These are phyloP conservation scores for Aspergillus sp. DNA, from an alignment of 2,329 filamentous ascomycete species.

Conservation along the genomic window DNA sequence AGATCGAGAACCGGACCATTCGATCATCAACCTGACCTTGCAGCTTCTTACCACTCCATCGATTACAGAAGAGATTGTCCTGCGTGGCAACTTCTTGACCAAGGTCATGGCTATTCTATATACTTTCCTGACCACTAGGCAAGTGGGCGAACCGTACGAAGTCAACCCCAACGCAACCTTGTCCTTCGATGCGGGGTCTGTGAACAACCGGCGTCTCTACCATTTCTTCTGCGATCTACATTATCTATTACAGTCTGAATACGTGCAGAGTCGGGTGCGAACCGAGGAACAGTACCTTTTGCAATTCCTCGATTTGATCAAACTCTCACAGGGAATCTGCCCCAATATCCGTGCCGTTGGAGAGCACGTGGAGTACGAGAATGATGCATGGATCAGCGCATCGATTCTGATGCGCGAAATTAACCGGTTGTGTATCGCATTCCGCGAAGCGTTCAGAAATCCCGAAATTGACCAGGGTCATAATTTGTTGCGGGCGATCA, in stretches of 20 bases:
- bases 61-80: conserved; percentile 92
- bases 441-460: conserved; percentile 81
- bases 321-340: conserved; percentile 94
- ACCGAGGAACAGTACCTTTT: conserved; percentile 82
- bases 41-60: conserved; percentile 97
- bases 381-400: conserved; percentile 95
- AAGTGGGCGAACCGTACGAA: conserved; percentile 91
- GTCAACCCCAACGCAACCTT: conserved; percentile 82
- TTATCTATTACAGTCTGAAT: conserved; percentile 82
- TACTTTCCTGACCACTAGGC: conserved; percentile 91
- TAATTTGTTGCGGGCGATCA: conserved; percentile 68
- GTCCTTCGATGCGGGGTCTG: conserved; percentile 89
- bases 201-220: conserved; percentile 93
- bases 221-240: conserved; percentile 96
- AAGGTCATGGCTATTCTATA: conserved; percentile 95
- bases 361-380: conserved; percentile 97
- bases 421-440: conserved; percentile 84
- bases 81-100: conserved; percentile 92
- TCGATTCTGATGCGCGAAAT: conserved; percentile 93
- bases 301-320: conserved; percentile 93
- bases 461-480: conserved; percentile 63
- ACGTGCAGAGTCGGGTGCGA: conserved; percentile 82
- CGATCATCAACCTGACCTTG: conserved; percentile 94
- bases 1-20: conserved; percentile 94
- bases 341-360: conserved; percentile 89